A percentile compares a stretch with the other conserved stretches of the same genome.
These are phyloP conservation scores for Oryza meyeriana DNA, from an alignment of 176 grass and related monocot species.

Conservation along the genomic window DNA sequence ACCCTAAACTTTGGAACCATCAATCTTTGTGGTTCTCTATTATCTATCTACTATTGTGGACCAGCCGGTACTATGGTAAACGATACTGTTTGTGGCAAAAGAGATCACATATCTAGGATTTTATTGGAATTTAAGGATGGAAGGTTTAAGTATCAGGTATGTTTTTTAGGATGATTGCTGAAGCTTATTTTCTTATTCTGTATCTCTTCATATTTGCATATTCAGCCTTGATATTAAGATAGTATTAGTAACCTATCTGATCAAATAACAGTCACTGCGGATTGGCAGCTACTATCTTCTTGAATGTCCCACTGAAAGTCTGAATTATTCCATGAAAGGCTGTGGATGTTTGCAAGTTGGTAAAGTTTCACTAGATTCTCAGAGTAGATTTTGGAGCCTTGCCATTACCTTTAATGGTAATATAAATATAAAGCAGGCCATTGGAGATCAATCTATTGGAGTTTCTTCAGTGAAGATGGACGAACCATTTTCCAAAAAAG, in stretches of 20 bases:
- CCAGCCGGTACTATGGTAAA: constrained; percentile 30
- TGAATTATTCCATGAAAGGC: background rate
- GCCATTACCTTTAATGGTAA: constrained; percentile 46
- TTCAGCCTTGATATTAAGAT: constrained; percentile 27
- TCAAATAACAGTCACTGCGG: constrained; percentile 50
- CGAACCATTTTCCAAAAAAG: constrained; percentile 38
- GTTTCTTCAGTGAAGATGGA: constrained; percentile 22
- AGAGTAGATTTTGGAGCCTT: constrained; percentile 54
- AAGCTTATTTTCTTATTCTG: constrained; percentile 27
- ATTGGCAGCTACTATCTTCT: constrained; percentile 78
- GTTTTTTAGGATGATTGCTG: background rate
- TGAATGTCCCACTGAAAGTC: constrained; percentile 50
- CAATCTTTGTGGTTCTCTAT: constrained; percentile 42
- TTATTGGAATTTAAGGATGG: constrained; percentile 70
- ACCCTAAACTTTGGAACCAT: constrained; percentile 38
- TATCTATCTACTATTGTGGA: constrained; percentile 33
- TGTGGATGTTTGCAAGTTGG: constrained; percentile 50
- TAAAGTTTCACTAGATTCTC: constrained; percentile 47
- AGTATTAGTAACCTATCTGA: constrained; percentile 23
- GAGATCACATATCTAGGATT: constrained; percentile 35
- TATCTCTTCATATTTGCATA: background rate
- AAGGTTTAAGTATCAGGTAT: constrained; percentile 61
- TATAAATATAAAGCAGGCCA: constrained; percentile 20
- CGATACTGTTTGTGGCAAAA: constrained; percentile 3
- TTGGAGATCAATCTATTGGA: constrained; percentile 27